These are phyloP conservation scores for Grosmannia serpens DNA, from an alignment of 2,329 filamentous ascomycete species.

Conservation along the genomic window DNA sequence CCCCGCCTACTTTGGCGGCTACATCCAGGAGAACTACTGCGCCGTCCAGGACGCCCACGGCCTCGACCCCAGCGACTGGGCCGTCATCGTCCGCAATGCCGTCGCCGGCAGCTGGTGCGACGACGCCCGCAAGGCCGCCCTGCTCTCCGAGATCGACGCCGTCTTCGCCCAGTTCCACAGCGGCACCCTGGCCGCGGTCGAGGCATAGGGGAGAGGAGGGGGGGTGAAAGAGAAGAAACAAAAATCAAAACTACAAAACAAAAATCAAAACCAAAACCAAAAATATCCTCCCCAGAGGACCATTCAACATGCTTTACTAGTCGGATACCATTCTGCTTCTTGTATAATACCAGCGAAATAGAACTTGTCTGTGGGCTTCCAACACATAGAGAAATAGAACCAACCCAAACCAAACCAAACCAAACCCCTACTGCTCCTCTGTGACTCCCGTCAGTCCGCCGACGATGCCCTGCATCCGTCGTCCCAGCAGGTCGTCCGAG, in stretches of 20 bases:
- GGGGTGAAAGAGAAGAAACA: background rate
- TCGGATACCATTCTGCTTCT: background rate
- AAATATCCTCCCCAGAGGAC: background rate
- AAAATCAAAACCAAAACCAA: no score
- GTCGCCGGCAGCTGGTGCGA: slow-evolving; percentile 62
- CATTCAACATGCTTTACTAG: background rate
- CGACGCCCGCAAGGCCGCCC: slow-evolving; percentile 46
- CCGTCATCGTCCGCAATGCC: slow-evolving; percentile 45
- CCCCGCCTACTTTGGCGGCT: slow-evolving; percentile 65
- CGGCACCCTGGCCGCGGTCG: slow-evolving; percentile 1
- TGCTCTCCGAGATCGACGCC: slow-evolving; percentile 35
- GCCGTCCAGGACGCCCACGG: slow-evolving; percentile 62
- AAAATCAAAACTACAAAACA: background rate
- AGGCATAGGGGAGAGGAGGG: background rate
- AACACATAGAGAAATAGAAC: background rate
- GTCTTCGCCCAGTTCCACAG: slow-evolving; percentile 16
- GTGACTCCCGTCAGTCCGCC: slow-evolving; percentile 38
- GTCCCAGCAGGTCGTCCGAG: slow-evolving; percentile 43
- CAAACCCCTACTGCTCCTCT: slow-evolving; percentile 22
- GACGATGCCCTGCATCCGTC: slow-evolving; percentile 47
- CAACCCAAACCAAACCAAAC: background rate
- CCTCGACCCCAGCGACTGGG: slow-evolving; percentile 55
- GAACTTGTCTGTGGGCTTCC: background rate
- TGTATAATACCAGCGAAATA: background rate
- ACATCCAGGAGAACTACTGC: slow-evolving; percentile 64